Base-by-base conservation (phyloP, 106 monocot genomes). In the Amphibolis antarctica region DNA sequence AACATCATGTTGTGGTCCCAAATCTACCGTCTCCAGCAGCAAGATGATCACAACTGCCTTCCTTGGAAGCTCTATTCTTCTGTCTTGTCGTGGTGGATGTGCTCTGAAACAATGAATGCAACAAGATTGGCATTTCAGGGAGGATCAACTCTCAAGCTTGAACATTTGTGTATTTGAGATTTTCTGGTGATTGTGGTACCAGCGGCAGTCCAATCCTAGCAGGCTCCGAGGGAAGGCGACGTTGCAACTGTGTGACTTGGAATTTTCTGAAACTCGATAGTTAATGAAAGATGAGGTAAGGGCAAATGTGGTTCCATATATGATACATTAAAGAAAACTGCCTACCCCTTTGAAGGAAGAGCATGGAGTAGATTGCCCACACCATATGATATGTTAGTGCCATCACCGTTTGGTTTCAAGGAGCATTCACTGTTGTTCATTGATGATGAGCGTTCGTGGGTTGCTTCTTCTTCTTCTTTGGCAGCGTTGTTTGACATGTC, bases 301-400 rank as follows among this genome's bases (percentile, higher is more conserved):
- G 55, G 7, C 22, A 24, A 26, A 55, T 5, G 55, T 24, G 20
- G 13, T 55, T 13, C 25, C 10, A 22, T 24, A 26, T 21, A 22
- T 24, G 55, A 55, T 55, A 13, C 3, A 30, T 10, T 5, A 50
- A 5, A 21, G 56, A 57, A 29, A 26, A 64, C 17, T 64, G 63
- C 72, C 18, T 25, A 73, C 69, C 72, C 29, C 67, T 74, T 69
- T 68, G 18, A 59, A 48, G 55, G 26, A 42, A 42, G 20, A 68
- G 17, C n/a, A 18, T 66, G 36, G 27, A 29, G 22, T 11, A 69
- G 53, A 55, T 10, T 44, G 3, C 43, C 36, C 20, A 7, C n/a
- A 19, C 7, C n/a, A 61, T 42, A 18, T 3, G 20, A 58, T 9
- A 30, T 58, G 27, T 27, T 58, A 27, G 23, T 58, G 29, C 29